Percentiles rank a stretch among this genome's conserved stretches.
Conservation (phyloP, 2,329 filamentous ascomycete species). For the Paraphaeosphaeria sporulosa region DNA sequence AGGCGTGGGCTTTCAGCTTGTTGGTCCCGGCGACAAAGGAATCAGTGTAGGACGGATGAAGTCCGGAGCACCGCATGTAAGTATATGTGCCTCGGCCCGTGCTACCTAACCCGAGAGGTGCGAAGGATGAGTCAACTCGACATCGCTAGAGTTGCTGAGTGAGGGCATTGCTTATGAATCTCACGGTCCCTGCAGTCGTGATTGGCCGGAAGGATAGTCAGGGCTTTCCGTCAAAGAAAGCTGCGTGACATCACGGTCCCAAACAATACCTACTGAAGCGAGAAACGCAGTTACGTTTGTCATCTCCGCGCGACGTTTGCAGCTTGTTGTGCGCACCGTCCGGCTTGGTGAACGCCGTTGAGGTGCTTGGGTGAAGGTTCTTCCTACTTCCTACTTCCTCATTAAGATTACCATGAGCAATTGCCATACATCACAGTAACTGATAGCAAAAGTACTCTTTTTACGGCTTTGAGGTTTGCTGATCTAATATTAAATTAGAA, state of each 20-base stretch:
- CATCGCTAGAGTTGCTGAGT: background rate
- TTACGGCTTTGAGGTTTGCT: no score
- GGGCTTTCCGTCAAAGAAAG: background rate
- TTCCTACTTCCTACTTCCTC: no score
- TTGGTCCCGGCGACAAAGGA: background rate
- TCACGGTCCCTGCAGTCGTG: background rate
- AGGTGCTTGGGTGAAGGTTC: background rate
- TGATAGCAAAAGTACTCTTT: no score
- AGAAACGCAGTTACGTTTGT: background rate
- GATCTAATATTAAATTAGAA: no score
- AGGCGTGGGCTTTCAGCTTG: background rate
- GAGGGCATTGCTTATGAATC: conserved; percentile 5
- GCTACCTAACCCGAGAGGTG: background rate
- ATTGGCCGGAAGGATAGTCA: background rate
- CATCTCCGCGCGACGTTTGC: background rate
- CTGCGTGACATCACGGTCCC: background rate
- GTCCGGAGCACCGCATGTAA: background rate
- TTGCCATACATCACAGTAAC: no score
- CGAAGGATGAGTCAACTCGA: conserved; percentile 2
- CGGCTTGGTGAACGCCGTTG: background rate
- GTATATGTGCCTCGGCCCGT: background rate
- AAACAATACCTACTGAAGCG: background rate
- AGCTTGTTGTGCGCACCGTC: background rate
- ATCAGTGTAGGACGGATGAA: background rate
- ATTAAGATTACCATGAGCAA: no score